These are phyloP conservation scores for Pichia californica DNA, from an alignment of 805 yeast species.

Conservation along the genomic window DNA sequence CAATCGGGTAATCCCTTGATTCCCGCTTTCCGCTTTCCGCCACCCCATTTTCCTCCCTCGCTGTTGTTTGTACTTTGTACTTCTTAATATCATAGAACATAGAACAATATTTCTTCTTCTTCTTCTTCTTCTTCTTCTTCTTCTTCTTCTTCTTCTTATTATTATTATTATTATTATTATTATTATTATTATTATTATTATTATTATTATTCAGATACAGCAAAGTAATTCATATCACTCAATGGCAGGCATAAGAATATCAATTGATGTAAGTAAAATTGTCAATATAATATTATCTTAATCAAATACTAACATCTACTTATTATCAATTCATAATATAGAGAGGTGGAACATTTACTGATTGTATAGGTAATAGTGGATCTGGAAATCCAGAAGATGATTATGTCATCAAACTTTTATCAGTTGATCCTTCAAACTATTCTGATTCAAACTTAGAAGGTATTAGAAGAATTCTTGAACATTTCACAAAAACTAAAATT, in stretches of 20 bases:
- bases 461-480: constrained; percentile 68
- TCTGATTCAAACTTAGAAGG: constrained; percentile 92
- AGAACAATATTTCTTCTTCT: too few relatives aligned
- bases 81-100: too few relatives aligned
- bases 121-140: too few relatives aligned
- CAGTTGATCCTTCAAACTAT: constrained; percentile 86
- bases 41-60: too few relatives aligned
- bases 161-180: background rate
- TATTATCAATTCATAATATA: too few relatives aligned
- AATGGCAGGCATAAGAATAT: constrained; percentile 11
- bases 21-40: too few relatives aligned
- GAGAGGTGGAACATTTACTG: constrained; percentile 92
- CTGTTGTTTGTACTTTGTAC: too few relatives aligned
- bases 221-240: background rate
- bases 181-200: too few relatives aligned
- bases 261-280: constrained; percentile 18
- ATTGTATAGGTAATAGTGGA: constrained; percentile 52
- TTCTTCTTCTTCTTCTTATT: background rate
- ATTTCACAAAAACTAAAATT: constrained; percentile 44
- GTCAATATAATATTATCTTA: too few relatives aligned
- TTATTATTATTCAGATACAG: background rate
- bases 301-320: background rate
- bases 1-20: too few relatives aligned
- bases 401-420: constrained; percentile 67
- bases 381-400: constrained; percentile 46